A percentile compares a stretch with the other conserved stretches of the same genome.
phyloP scores from a whole-genome alignment of 1,284 basidiomycete species.

The Austroboletus niveus region DNA sequence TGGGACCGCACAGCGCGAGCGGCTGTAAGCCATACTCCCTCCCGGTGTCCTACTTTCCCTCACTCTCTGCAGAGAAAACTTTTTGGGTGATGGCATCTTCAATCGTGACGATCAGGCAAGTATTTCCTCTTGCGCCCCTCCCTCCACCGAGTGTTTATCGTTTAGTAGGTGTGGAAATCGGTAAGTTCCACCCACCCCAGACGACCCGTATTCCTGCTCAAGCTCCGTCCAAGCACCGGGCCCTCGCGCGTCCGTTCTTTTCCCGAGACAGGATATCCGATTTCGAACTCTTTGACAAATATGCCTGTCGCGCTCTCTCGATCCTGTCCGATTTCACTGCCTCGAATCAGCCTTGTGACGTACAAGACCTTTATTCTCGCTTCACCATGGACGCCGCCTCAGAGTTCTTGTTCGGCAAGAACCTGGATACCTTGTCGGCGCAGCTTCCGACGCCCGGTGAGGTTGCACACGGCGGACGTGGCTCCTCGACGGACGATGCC shows the following conservation, averaged over 20 bases:
- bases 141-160: slow-evolving; percentile 6
- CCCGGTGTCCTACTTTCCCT: background rate
- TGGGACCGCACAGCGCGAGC: slow-evolving; percentile 58
- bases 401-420: slow-evolving; percentile 66
- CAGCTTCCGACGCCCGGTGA: slow-evolving; percentile 50
- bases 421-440: slow-evolving; percentile 57
- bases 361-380: slow-evolving; percentile 66
- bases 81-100: slow-evolving; percentile 71
- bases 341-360: slow-evolving; percentile 47
- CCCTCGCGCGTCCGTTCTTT: slow-evolving; percentile 72
- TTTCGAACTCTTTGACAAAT: slow-evolving; percentile 64
- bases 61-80: slow-evolving; percentile 50
- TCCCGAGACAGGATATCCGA: slow-evolving; percentile 67
- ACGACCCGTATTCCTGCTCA: slow-evolving; percentile 2
- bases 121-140: slow-evolving; percentile 4
- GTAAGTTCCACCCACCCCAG: slow-evolving; percentile 30
- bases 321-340: slow-evolving; percentile 44
- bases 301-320: slow-evolving; percentile 47
- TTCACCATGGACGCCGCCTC: slow-evolving; percentile 71
- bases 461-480: slow-evolving; percentile 51
- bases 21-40: slow-evolving; percentile 46
- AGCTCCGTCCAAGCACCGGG: slow-evolving; percentile 49
- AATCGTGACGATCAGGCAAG: slow-evolving; percentile 67
- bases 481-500: slow-evolving; percentile 55
- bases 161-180: slow-evolving; percentile 49